phyloP scores from a whole-genome alignment of 306 rosid genomes.

The Quercus bicolor region DNA sequence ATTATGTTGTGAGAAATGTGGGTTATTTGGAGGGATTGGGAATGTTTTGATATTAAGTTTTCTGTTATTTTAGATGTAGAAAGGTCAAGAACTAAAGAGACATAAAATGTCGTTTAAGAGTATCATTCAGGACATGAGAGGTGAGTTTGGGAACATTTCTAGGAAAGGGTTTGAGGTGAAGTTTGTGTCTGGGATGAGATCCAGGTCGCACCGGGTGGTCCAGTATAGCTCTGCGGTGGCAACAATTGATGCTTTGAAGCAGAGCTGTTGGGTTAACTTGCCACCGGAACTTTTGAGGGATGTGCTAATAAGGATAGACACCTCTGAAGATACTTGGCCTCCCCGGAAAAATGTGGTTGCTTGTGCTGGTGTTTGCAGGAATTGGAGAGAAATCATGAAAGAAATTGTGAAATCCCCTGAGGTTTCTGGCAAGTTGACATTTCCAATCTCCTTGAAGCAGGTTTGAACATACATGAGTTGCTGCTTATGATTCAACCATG shows the following conservation, averaged over 20 bases:
- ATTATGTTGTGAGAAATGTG: conserved; percentile 13
- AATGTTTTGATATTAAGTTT: background rate
- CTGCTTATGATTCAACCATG: background rate
- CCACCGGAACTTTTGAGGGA: conserved; percentile 92
- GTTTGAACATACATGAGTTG: conserved; percentile 27
- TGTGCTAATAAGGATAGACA: conserved; percentile 79
- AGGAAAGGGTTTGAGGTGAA: conserved; percentile 79
- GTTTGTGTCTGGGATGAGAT: conserved; percentile 63
- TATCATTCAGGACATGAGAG: conserved; percentile 58
- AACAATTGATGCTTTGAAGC: conserved; percentile 61
- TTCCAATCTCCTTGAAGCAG: conserved; percentile 90
- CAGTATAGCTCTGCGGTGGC: conserved; percentile 31
- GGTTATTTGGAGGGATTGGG: conserved; percentile 15
- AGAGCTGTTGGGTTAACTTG: conserved; percentile 97
- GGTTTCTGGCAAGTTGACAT: conserved; percentile 74
- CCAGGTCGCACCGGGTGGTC: conserved; percentile 72
- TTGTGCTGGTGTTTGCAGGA: conserved; percentile 92
- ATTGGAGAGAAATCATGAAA: conserved; percentile 82
- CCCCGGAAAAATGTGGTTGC: conserved; percentile 65
- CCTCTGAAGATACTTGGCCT: conserved; percentile 84
- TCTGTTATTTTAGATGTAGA: conserved; percentile 5
- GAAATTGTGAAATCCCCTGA: conserved; percentile 80
- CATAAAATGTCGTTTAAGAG: conserved; percentile 68
- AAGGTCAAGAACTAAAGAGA: background rate
- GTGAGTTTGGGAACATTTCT: conserved; percentile 52